These are phyloP conservation scores for Pseudomicrostroma phylloplanum DNA, from an alignment of 1,284 basidiomycete genomes.

Conservation along the genomic window DNA sequence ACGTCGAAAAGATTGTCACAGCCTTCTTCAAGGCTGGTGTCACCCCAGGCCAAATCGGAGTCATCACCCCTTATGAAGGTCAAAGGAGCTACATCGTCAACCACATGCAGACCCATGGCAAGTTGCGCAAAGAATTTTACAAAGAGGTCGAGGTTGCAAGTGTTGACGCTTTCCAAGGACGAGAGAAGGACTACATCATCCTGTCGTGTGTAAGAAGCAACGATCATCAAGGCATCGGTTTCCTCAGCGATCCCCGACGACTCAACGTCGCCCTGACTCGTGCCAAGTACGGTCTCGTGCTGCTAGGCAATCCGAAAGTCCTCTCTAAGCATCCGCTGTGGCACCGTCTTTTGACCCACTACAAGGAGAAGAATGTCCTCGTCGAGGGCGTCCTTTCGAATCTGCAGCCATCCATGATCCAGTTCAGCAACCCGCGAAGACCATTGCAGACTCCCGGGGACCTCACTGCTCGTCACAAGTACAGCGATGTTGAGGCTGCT, in stretches of 20 bases:
- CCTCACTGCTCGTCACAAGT: conserved; percentile 37
- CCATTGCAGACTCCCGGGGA: conserved; percentile 44
- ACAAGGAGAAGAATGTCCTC: conserved; percentile 88
- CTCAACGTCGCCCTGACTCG: conserved; percentile 94
- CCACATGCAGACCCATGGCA: conserved; percentile 98
- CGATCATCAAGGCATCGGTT: conserved; percentile 98
- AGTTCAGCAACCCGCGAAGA: conserved; percentile 59
- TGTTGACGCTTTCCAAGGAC: conserved; percentile 98
- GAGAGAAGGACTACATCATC: conserved; percentile 99
- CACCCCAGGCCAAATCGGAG: conserved; percentile 87
- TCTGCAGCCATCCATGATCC: conserved; percentile 95
- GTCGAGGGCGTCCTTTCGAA: conserved; percentile 96
- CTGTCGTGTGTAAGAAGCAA: conserved; percentile 98
- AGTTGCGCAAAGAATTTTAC: conserved; percentile 96
- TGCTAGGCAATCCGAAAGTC: conserved; percentile 96
- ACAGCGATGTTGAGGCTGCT: conserved; percentile 11
- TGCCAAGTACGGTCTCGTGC: conserved; percentile 95
- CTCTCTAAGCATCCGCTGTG: conserved; percentile 83
- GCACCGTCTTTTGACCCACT: conserved; percentile 96
- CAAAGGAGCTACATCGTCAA: conserved; percentile 98
- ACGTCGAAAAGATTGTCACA: conserved; percentile 99
- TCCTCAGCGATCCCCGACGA: conserved; percentile 93
- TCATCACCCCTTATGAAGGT: conserved; percentile 98
- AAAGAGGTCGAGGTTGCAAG: conserved; percentile 98
- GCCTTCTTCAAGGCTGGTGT: conserved; percentile 99